Evolutionary conservation across 2,329 filamentous ascomycete species (phyloP).

Genomic region (Trichoderma pleuroti): DNA sequence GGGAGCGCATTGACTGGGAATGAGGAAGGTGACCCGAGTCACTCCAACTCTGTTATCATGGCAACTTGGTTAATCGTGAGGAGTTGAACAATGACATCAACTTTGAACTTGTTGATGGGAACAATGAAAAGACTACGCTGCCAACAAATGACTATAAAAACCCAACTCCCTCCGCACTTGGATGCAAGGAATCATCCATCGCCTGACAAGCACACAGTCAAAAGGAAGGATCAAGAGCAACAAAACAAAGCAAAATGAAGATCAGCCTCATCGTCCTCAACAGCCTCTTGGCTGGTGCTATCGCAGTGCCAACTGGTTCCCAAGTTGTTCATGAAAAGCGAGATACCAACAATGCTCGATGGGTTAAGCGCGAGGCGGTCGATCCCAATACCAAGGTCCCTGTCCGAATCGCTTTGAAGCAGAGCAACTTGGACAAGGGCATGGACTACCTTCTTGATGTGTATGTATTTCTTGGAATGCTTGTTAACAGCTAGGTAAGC

Average conservation of each 20-base stretch:
- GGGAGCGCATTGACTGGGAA: not conserved
- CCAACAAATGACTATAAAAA: not conserved
- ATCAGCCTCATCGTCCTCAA: slow-evolving; percentile 21
- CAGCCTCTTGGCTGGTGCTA: slow-evolving; percentile 22
- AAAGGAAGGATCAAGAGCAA: not conserved
- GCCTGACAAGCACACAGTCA: not conserved
- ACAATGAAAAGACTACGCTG: not conserved
- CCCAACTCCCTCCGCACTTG: not conserved
- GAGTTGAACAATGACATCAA: not conserved
- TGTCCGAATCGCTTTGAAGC: slow-evolving; percentile 43
- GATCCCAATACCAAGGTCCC: slow-evolving; percentile 28
- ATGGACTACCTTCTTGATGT: slow-evolving; percentile 44
- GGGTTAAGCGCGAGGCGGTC: slow-evolving; percentile 26
- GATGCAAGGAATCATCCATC: not conserved
- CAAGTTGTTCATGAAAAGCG: slow-evolving; percentile 35
- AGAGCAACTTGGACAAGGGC: slow-evolving; percentile 44
- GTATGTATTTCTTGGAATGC: slow-evolving; percentile 11
- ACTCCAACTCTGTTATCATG: not conserved
- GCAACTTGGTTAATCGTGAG: not conserved
- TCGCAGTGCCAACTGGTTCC: slow-evolving; percentile 21
- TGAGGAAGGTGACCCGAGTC: slow-evolving; percentile 2
- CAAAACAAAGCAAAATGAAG: slow-evolving; percentile 21
- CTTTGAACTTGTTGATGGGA: not conserved
- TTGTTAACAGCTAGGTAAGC: not conserved
- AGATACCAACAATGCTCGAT: slow-evolving; percentile 23